Base-by-base conservation (phyloP, 2,329 filamentous ascomycete genomes). In the Fusarium verticillioides region DNA sequence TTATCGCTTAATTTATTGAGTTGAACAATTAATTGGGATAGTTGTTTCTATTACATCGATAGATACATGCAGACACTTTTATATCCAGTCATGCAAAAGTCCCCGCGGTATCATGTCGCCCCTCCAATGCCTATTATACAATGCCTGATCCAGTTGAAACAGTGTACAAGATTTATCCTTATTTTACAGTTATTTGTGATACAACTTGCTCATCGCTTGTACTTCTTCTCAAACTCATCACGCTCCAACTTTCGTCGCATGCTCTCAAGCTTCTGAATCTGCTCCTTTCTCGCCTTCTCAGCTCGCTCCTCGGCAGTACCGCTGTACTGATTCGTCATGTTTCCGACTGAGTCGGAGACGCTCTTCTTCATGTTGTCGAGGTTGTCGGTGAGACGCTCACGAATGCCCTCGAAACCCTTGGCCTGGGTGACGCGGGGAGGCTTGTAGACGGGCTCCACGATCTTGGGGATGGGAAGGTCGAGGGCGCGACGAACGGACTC, bases 221-320 rank as follows among this genome's bases (percentile, higher is more conserved):
- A 85, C 77, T 85, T 84, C 67, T 79, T 82, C 46, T 84, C 81
- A 62, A 83, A 83, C 69, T 82, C 80, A 21, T 82, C 78, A 6
- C 81, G 77, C 71, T 82, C 80, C 66, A 83, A 78, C 71, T 82
- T 75, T 57, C 75, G 76, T 28, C 81, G 78, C 75, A 79, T 79
- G 18, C 79, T 69, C 75, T 84, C 83, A 13, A 83, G 69, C 77
- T 81, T 80, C 44, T 77, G 77, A 19, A 83, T 67, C 60, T 79
- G 69, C 42, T 83, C 78, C 69, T 75, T 79, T 60, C 81, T 80
- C 69, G 79, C 79, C 73, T 78, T 77, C 74, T 81, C 81, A 3
- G 81, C 79, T 56, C 81, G 79, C 44, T 83, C 81, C 63, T 78
- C 60, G 26, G 80, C 78, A 2, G 78, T 80, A 18, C 78, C 79